Conservation (phyloP, 768 basidiomycete genomes). For the Boletus rex-veris region DNA sequence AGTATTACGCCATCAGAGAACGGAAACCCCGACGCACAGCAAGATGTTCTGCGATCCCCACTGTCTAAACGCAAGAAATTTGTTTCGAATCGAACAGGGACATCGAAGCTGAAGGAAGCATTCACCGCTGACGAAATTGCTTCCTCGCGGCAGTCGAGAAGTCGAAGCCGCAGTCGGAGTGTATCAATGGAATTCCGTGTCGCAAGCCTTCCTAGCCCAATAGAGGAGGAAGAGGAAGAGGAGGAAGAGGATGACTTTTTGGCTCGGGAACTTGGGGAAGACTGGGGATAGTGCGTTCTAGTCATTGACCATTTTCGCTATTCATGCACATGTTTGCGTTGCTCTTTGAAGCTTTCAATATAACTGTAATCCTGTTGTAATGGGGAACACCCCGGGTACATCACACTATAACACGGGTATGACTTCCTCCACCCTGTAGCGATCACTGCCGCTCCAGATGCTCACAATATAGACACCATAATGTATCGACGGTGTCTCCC, state of each 20-base stretch:
- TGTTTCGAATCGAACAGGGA: slow-evolving; percentile 58
- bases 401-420: not conserved
- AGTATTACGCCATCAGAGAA: slow-evolving; percentile 68
- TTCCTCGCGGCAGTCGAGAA: slow-evolving; percentile 13
- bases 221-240: slow-evolving; percentile 39
- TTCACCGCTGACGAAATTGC: slow-evolving; percentile 53
- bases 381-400: slow-evolving; percentile 3
- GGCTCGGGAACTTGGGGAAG: slow-evolving; percentile 76
- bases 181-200: slow-evolving; percentile 6
- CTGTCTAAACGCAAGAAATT: slow-evolving; percentile 80
- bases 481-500: slow-evolving; percentile 47
- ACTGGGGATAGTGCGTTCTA: slow-evolving; percentile 55
- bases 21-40: slow-evolving; percentile 36
- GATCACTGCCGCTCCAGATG: slow-evolving; percentile 27
- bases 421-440: not conserved
- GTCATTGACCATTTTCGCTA: not conserved
- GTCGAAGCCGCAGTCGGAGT: slow-evolving; percentile 26
- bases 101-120: slow-evolving; percentile 67
- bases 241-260: slow-evolving; percentile 79
- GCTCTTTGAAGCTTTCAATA: slow-evolving; percentile 16
- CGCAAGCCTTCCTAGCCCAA: slow-evolving; percentile 20
- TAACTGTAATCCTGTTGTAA: slow-evolving; percentile 17
- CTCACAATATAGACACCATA: slow-evolving; percentile 58
- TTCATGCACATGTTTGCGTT: not conserved
- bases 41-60: slow-evolving; percentile 58